Evolutionary conservation across 2,329 filamentous ascomycete species (phyloP).

Genomic region (Hymenoscyphus repandus): DNA sequence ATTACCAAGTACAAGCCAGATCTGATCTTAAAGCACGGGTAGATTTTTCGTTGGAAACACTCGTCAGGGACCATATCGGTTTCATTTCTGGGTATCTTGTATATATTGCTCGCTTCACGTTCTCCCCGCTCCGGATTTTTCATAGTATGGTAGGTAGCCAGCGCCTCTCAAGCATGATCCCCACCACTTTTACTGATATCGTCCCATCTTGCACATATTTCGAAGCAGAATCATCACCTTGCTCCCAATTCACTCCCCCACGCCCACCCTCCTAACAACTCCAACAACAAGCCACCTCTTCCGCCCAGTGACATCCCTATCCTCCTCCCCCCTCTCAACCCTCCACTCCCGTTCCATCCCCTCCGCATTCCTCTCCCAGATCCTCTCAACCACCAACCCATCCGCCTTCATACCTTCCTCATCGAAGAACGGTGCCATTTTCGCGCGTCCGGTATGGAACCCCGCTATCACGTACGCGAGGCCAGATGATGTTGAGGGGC

Average conservation of each 20-base stretch:
- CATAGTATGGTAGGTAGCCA: too few species aligned
- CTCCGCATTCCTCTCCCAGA: conserved; percentile 66
- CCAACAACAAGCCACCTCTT: conserved; percentile 69
- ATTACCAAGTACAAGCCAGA: too few species aligned
- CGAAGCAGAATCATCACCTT: too few species aligned
- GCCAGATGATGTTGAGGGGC: conserved; percentile 19
- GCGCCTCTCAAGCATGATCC: too few species aligned
- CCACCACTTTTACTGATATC: too few species aligned
- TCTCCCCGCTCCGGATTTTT: too few species aligned
- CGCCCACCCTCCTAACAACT: conserved; percentile 36
- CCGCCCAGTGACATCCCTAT: conserved; percentile 55
- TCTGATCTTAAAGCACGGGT: too few species aligned
- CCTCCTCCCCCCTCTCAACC: conserved; percentile 54
- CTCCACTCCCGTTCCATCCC: conserved; percentile 58
- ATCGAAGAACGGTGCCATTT: conserved; percentile 62
- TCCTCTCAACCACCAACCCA: conserved; percentile 55
- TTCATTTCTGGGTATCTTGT: too few species aligned
- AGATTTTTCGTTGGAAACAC: too few species aligned
- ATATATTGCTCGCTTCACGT: too few species aligned
- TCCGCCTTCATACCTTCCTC: conserved; percentile 38
- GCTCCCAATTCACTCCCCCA: conserved; percentile 4
- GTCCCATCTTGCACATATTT: too few species aligned
- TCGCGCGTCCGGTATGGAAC: conserved; percentile 65
- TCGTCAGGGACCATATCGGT: too few species aligned
- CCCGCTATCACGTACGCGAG: conserved; percentile 62